Conservation (phyloP, 768 basidiomycete species). For the Epithele typhae region DNA sequence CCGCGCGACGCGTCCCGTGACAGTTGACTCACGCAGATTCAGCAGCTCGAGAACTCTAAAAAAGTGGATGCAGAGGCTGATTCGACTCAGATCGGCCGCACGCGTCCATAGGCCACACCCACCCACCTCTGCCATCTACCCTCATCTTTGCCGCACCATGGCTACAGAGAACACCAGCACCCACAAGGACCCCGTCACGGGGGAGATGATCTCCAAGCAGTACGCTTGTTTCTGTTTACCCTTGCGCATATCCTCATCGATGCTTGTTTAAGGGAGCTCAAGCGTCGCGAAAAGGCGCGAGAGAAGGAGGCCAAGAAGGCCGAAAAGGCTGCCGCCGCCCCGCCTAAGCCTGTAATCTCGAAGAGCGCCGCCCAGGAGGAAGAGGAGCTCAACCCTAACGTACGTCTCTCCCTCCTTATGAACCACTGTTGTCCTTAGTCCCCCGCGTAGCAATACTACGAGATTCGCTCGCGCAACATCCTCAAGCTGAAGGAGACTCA, state of each 20-base stretch:
- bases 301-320: conserved; percentile 71
- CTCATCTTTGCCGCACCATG: conserved; percentile 28
- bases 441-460: conserved; percentile 84
- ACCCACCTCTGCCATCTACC: conserved; percentile 2
- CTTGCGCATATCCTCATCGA: not conserved
- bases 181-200: conserved; percentile 83
- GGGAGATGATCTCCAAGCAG: conserved; percentile 97
- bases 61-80: conserved; percentile 28
- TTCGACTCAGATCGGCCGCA: conserved; percentile 16
- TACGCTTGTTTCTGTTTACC: conserved; percentile 35
- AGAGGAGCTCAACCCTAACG: conserved; percentile 88
- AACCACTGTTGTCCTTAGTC: not conserved
- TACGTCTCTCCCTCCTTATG: conserved; percentile 36
- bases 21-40: conserved; percentile 9
- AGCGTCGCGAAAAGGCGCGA: conserved; percentile 87
- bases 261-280: conserved; percentile 68
- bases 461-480: conserved; percentile 86
- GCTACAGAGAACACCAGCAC: conserved; percentile 32
- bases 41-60: conserved; percentile 5
- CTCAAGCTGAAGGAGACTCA: conserved; percentile 79
- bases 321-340: conserved; percentile 57
- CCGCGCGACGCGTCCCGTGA: not conserved
- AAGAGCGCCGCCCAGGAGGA: conserved; percentile 48
- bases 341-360: conserved; percentile 30
- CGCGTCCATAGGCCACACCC: conserved; percentile 7